Base-by-base conservation (phyloP, 1,284 basidiomycete species). In the Puccinia brachypodii region DNA sequence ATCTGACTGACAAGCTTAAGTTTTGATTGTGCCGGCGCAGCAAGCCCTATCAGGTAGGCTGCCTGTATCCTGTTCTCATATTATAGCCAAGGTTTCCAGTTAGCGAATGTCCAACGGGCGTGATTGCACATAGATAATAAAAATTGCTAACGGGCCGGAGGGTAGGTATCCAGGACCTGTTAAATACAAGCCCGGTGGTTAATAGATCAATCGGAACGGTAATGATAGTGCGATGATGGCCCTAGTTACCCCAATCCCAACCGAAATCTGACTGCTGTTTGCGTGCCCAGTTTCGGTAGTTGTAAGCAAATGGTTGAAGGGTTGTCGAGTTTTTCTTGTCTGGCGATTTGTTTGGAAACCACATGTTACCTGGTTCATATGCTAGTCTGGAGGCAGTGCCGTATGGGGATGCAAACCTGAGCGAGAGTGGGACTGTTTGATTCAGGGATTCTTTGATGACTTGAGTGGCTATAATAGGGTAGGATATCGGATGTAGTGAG, bases 211-310 rank as follows among this genome's bases (percentile, higher is more conserved):
- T 42, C 6, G 8, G 22, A 74, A 60, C 22, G n/a, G 6, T 42
- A 9, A n/a, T 14, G 53, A 42, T 22, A 56, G n/a, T 50, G 22
- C 31, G 13, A 60, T 58, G 16, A 8, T 16, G 28, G 22, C 38
- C n/a, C 47, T 36, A 72, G 68, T 40, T 42, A 72, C 84, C 85
- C 85, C 85, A 85, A 76, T 85, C 85, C 85, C 85, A 85, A 19
- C 85, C 85, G 64, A 85, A 84, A 78, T 85, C 84, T 16, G 83
- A 83, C 82, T 84, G 84, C 68, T 83, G 83, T 73, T 85, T 85
- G 47, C 85, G 82, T n/a, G 84, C 79, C 83, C 83, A 84, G 82
- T 84, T 84, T 19, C 85, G 82, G 58, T 83, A 74, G 11, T 82
- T 82, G 66, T 84, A 85, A 69, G 84, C 83, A 77, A 85, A 85